Conservation (phyloP, 177 flowering plant genomes). For the Vitis hybrid region DNA sequence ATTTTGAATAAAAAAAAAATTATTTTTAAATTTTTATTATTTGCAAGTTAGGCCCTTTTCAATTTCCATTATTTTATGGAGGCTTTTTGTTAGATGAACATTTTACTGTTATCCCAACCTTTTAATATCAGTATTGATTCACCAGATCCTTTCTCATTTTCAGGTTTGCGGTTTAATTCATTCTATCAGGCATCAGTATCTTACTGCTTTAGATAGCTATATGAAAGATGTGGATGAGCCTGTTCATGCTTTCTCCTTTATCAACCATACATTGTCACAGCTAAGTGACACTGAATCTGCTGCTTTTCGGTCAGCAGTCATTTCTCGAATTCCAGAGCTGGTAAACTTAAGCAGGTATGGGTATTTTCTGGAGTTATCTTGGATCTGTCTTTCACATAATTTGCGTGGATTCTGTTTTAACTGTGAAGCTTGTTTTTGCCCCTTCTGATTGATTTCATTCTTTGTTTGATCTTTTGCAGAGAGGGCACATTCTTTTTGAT, state of each 20-base stretch:
- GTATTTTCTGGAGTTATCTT: neutral
- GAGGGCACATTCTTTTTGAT: conserved; percentile 73
- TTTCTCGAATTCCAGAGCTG: conserved; percentile 71
- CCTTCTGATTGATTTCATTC: conserved; percentile 6
- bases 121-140: neutral
- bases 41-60: too few relatives aligned
- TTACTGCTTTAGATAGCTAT: conserved; percentile 80
- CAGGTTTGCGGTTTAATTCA: conserved; percentile 90
- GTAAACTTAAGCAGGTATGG: conserved; percentile 72
- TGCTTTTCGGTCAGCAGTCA: conserved; percentile 62
- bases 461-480: conserved; percentile 42
- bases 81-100: too few relatives aligned
- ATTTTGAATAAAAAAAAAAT: too few relatives aligned
- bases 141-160: conserved; percentile 11
- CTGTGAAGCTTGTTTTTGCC: neutral
- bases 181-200: conserved; percentile 48
- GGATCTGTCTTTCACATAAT: neutral
- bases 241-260: conserved; percentile 80
- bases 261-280: conserved; percentile 43
- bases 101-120: too few relatives aligned
- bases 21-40: too few relatives aligned
- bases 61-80: too few relatives aligned
- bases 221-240: conserved; percentile 86
- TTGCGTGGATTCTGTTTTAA: neutral
- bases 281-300: conserved; percentile 37